Evolutionary conservation across 176 grass and related monocot genomes (phyloP).

Genomic region (Eremochloa ophiuroides): DNA sequence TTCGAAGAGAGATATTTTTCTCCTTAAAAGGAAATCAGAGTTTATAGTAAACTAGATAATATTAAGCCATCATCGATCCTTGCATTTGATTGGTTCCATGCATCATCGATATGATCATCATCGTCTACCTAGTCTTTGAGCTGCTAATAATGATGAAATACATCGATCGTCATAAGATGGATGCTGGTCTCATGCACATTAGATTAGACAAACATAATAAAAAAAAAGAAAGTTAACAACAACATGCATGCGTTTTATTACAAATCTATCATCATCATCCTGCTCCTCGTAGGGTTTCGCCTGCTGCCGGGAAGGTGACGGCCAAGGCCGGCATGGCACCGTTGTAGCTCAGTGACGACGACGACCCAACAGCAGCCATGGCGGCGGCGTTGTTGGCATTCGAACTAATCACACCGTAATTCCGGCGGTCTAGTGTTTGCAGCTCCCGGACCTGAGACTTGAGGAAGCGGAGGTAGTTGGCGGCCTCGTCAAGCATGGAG

Average conservation of each 20-base stretch:
- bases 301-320: conserved; percentile 21
- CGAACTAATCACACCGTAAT: background rate
- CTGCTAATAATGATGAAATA: conserved; percentile 28
- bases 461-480: conserved; percentile 82
- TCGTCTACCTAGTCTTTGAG: conserved; percentile 10
- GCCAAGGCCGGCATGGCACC: conserved; percentile 16
- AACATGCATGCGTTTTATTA: conserved; percentile 19
- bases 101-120: conserved; percentile 27
- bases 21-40: too few species aligned
- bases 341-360: background rate
- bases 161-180: too few species aligned
- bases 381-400: background rate
- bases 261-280: background rate
- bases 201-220: conserved; percentile 23
- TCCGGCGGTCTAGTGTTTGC: conserved; percentile 61
- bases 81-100: conserved; percentile 1
- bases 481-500: conserved; percentile 89
- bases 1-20: too few species aligned
- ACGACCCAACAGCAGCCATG: background rate
- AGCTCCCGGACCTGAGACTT: conserved; percentile 67
- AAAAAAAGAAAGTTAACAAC: background rate
- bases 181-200: conserved; percentile 16
- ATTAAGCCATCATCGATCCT: too few species aligned
- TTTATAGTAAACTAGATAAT: background rate
- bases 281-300: conserved; percentile 51